These are phyloP conservation scores for Xenosphaeropsis pyriputrescens DNA, from an alignment of 2,329 filamentous ascomycete species.

Conservation along the genomic window DNA sequence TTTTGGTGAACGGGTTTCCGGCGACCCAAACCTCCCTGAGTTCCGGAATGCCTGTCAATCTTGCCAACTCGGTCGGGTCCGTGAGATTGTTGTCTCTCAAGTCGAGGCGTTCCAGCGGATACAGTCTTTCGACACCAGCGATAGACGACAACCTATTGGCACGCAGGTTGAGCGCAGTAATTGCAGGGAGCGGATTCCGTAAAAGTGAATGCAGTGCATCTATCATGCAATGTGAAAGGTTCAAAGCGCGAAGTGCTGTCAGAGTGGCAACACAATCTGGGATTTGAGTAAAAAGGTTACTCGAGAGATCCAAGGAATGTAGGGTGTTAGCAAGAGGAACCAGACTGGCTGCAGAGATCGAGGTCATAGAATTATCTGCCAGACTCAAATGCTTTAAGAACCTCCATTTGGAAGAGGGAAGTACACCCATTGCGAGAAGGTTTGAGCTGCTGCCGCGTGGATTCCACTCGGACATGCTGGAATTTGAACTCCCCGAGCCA, in stretches of 20 bases:
- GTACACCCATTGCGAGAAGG: conserved; percentile 51
- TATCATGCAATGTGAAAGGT: conserved; percentile 96
- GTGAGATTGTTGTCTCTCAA: conserved; percentile 78
- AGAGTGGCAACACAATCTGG: conserved; percentile 80
- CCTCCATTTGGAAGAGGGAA: conserved; percentile 84
- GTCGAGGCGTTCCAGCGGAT: conserved; percentile 80
- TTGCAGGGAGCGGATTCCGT: conserved; percentile 77
- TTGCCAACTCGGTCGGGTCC: conserved; percentile 83
- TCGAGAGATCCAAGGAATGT: conserved; percentile 82
- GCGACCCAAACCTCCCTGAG: conserved; percentile 86
- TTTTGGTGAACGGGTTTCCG: conserved; percentile 83
- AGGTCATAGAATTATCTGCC: conserved; percentile 79
- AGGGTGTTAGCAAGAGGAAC: conserved; percentile 74
- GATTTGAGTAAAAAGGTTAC: conserved; percentile 86
- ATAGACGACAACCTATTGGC: conserved; percentile 78
- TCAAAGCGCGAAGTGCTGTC: conserved; percentile 78
- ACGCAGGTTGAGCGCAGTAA: conserved; percentile 82
- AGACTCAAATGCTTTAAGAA: conserved; percentile 86
- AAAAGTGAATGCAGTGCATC: conserved; percentile 79
- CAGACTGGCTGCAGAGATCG: conserved; percentile 61
- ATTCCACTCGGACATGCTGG: conserved; percentile 49
- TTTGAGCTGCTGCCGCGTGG: conserved; percentile 66
- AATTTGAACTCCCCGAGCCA: conserved; percentile 85
- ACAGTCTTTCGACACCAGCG: conserved; percentile 77
- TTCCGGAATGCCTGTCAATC: conserved; percentile 80